Percentiles rank a stretch among this genome's conserved stretches.
phyloP scores from a whole-genome alignment of 768 basidiomycete species.

The Ramaria sp. region DNA sequence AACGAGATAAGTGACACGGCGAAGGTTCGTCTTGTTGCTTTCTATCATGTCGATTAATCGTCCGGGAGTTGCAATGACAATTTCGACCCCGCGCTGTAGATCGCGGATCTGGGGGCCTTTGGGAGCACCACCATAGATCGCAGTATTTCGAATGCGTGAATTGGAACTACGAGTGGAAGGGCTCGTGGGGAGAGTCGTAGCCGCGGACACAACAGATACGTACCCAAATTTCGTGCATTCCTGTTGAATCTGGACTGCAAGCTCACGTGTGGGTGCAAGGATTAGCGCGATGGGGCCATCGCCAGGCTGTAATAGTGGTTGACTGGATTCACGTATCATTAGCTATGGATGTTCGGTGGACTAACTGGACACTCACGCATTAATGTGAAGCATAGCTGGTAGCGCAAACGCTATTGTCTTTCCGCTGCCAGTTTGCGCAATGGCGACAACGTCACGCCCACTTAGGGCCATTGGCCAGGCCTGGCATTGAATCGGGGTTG shows the following conservation, averaged over 20 bases:
- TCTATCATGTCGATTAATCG: constrained; percentile 99
- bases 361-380: constrained; percentile 59
- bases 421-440: constrained; percentile 96
- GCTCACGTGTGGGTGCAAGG: constrained; percentile 93
- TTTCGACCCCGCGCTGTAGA: constrained; percentile 91
- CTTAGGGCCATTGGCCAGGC: constrained; percentile 98
- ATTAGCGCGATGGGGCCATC: constrained; percentile 97
- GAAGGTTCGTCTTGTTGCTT: constrained; percentile 90
- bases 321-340: constrained; percentile 37
- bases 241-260: constrained; percentile 97
- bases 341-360: background rate
- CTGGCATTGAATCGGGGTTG: constrained; percentile 96
- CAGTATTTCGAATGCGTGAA: constrained; percentile 95
- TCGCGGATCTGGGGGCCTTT: constrained; percentile 99
- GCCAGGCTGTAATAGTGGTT: constrained; percentile 85
- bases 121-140: constrained; percentile 97
- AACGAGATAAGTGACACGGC: constrained; percentile 93
- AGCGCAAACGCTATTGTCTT: constrained; percentile 98
- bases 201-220: constrained; percentile 16
- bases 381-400: constrained; percentile 99
- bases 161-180: constrained; percentile 43
- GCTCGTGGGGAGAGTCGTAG: background rate
- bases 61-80: constrained; percentile 99
- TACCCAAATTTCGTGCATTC: constrained; percentile 98
- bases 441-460: constrained; percentile 89